Percentiles rank a stretch among this genome's conserved stretches.
These are phyloP conservation scores for Exophiala mesophila DNA, from an alignment of 2,329 filamentous ascomycete genomes.

Conservation along the genomic window DNA sequence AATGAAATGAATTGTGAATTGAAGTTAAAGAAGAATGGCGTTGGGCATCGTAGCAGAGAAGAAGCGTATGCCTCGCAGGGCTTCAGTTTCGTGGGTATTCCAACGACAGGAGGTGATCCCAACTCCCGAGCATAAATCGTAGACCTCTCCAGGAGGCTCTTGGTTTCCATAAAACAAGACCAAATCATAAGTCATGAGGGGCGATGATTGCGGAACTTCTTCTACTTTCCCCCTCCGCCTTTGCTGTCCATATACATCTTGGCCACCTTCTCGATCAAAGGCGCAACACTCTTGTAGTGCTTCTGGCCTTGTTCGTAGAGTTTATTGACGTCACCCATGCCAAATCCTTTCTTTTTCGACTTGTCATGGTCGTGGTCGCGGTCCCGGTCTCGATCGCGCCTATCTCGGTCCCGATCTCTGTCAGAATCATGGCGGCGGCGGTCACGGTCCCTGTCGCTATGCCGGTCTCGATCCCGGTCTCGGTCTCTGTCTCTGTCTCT, in stretches of 20 bases:
- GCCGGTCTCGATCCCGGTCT: conserved; percentile 11
- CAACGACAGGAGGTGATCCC: no score
- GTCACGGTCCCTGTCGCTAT: conserved; percentile 7
- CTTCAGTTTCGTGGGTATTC: no score
- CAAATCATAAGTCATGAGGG: no score
- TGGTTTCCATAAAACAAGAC: no score
- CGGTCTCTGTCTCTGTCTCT: conserved; percentile 18
- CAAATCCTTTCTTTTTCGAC: conserved; percentile 18
- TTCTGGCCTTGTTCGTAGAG: conserved; percentile 25
- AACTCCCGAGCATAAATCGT: no score
- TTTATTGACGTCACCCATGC: conserved; percentile 20
- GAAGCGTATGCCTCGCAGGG: no score
- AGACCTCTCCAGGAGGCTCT: no score
- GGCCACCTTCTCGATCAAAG: conserved; percentile 21
- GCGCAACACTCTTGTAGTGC: conserved; percentile 26
- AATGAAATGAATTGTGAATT: no score
- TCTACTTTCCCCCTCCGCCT: no score
- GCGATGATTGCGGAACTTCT: no score
- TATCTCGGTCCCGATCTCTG: conserved; percentile 18
- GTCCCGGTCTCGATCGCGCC: conserved; percentile 12
- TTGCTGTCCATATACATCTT: conserved; percentile 28
- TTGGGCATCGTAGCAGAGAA: no score
- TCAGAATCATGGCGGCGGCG: conserved; percentile 3
- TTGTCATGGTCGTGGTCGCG: conserved; percentile 15
- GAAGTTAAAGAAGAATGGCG: no score